These are phyloP conservation scores for Globisporangium megalacanthum DNA, from an alignment of 352 stramenopile species.

Conservation along the genomic window DNA sequence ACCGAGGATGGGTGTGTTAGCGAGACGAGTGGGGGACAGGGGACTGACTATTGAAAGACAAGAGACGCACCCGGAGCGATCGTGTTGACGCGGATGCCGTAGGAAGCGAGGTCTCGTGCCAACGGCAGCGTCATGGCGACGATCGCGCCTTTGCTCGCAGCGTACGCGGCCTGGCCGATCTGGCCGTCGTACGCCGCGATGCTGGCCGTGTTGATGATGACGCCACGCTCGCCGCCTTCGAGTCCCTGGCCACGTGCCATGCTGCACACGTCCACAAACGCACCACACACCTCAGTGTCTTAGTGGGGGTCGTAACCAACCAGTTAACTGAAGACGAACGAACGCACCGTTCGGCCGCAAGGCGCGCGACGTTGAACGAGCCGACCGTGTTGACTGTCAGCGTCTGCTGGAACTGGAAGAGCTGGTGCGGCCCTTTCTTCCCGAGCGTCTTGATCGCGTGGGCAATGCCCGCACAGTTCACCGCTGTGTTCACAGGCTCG, in stretches of 20 bases:
- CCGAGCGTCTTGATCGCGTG: constrained; percentile 90
- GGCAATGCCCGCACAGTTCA: constrained; percentile 96
- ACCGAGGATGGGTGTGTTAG: not conserved
- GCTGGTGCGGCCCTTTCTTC: constrained; percentile 89
- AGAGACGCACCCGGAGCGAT: constrained; percentile 86
- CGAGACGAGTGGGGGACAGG: not conserved
- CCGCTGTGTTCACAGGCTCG: constrained; percentile 89
- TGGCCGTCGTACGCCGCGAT: constrained; percentile 98
- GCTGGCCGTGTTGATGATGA: constrained; percentile 98
- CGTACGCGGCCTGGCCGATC: constrained; percentile 96
- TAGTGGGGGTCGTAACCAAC: no score
- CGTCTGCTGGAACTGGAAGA: constrained; percentile 93
- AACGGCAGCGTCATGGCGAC: constrained; percentile 97
- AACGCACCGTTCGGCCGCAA: constrained; percentile 89
- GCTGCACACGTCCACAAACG: constrained; percentile 23
- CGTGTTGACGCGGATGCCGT: constrained; percentile 95
- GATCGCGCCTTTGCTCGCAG: constrained; percentile 95
- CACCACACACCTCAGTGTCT: not conserved
- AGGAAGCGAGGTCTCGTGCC: constrained; percentile 91
- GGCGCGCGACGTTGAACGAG: constrained; percentile 96
- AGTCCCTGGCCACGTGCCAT: constrained; percentile 78
- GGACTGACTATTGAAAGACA: no score
- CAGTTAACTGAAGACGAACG: not conserved
- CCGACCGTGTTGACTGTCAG: constrained; percentile 96
- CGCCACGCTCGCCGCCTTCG: constrained; percentile 86